These are phyloP conservation scores for Arbutus unedo DNA, from an alignment of 148 eudicot species.

Conservation along the genomic window DNA sequence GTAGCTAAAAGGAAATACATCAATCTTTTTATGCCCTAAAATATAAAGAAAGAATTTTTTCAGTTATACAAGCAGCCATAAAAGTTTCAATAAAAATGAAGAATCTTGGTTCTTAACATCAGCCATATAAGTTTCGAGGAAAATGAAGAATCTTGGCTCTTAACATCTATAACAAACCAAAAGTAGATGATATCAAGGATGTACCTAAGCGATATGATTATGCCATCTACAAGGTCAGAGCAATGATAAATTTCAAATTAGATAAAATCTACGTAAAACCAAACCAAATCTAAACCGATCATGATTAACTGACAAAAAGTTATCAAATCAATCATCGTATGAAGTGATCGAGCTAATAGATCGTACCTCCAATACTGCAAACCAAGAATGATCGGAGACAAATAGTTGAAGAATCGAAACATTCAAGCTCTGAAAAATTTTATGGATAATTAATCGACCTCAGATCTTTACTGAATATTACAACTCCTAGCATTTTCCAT, in stretches of 20 bases:
- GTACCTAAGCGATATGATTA: neutral
- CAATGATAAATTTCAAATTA: neutral
- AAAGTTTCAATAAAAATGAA: slow-evolving; percentile 1
- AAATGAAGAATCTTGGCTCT: neutral
- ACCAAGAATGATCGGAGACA: slow-evolving; percentile 50
- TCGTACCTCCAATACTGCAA: slow-evolving; percentile 38
- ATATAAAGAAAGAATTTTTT: neutral
- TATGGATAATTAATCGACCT: neutral
- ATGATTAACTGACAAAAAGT: neutral
- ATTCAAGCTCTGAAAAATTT: slow-evolving; percentile 18
- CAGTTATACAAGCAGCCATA: no score
- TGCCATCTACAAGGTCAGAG: neutral
- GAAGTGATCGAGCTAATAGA: slow-evolving; percentile 17
- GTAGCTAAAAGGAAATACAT: neutral
- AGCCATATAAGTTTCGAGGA: neutral
- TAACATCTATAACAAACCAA: neutral
- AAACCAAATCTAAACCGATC: slow-evolving; percentile 18
- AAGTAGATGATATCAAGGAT: neutral
- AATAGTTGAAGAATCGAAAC: slow-evolving; percentile 34
- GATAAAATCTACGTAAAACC: neutral
- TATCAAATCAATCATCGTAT: slow-evolving; percentile 18
- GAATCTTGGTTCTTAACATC: neutral
- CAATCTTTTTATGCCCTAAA: neutral
- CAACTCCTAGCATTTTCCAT: neutral
- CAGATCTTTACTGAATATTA: slow-evolving; percentile 12